Evolutionary conservation across 257 asterid genomes (phyloP).

Genomic region (Sherardia arvensis): DNA sequence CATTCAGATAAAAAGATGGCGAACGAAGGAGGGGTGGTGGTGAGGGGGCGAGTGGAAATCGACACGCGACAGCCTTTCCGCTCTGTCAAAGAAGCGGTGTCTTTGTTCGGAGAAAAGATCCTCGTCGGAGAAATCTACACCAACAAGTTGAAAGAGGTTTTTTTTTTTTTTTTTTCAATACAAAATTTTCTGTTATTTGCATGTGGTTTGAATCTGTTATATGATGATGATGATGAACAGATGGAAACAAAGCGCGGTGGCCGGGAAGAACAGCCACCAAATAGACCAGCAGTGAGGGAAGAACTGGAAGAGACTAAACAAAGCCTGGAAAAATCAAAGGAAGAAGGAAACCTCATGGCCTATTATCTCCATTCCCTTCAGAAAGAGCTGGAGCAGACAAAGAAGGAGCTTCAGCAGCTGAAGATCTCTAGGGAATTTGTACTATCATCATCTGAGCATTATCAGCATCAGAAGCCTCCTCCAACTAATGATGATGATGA

Average conservation of each 20-base stretch:
- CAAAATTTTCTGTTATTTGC: not conserved
- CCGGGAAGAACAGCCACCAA: conserved; percentile 10
- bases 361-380: conserved; percentile 39
- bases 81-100: conserved; percentile 72
- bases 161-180: not conserved
- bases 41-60: conserved; percentile 79
- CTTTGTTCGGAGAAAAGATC: conserved; percentile 72
- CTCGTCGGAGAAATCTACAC: conserved; percentile 68
- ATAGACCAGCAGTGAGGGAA: conserved; percentile 16
- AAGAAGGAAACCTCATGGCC: conserved; percentile 51
- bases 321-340: conserved; percentile 41
- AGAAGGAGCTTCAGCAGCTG: conserved; percentile 48
- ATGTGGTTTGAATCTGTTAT: not conserved
- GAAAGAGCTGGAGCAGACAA: conserved; percentile 60
- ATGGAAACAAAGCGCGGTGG: conserved; percentile 27
- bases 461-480: not conserved
- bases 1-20: conserved; percentile 16
- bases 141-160: conserved; percentile 56
- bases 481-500: conserved; percentile 17
- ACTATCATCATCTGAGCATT: not conserved
- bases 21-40: conserved; percentile 55
- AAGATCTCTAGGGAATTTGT: conserved; percentile 24
- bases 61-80: conserved; percentile 71
- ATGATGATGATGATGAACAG: conserved; percentile 11
- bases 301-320: conserved; percentile 56